phyloP scores from a whole-genome alignment of 305 asterid species.

The Fraxinus nigra region DNA sequence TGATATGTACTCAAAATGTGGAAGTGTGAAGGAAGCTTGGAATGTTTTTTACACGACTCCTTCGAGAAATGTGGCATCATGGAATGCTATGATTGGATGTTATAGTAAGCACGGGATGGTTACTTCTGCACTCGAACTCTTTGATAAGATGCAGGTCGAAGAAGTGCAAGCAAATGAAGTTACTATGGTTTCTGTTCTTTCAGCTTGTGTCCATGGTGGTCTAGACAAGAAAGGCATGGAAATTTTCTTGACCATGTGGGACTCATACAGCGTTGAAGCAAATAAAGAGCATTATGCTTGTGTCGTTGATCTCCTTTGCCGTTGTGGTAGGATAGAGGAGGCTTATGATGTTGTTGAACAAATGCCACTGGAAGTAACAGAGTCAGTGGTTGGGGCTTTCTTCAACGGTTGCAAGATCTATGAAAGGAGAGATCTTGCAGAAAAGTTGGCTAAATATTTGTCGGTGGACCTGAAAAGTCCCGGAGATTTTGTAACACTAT shows the following conservation, averaged over 20 bases:
- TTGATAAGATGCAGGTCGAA: slow-evolving; percentile 45
- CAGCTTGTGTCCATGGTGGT: slow-evolving; percentile 69
- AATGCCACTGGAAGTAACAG: slow-evolving; percentile 34
- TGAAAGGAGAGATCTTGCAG: slow-evolving; percentile 65
- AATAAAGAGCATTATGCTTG: slow-evolving; percentile 58
- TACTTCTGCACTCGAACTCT: slow-evolving; percentile 40
- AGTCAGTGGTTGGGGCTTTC: slow-evolving; percentile 59
- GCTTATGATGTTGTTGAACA: slow-evolving; percentile 26
- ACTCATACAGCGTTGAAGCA: slow-evolving; percentile 32
- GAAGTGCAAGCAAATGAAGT: slow-evolving; percentile 49
- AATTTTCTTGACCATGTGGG: slow-evolving; percentile 42
- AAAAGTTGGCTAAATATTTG: slow-evolving; percentile 36
- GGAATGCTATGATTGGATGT: slow-evolving; percentile 65
- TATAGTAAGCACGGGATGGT: slow-evolving; percentile 64
- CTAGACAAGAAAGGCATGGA: slow-evolving; percentile 52
- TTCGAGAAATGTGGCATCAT: slow-evolving; percentile 45
- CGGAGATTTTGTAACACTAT: slow-evolving; percentile 52
- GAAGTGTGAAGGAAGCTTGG: slow-evolving; percentile 43
- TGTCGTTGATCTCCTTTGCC: slow-evolving; percentile 58
- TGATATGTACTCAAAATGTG: slow-evolving; percentile 72
- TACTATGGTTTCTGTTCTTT: slow-evolving; percentile 48
- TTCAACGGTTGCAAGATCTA: slow-evolving; percentile 66
- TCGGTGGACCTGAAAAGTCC: slow-evolving; percentile 41
- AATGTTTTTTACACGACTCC: slow-evolving; percentile 34
- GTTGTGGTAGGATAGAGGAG: slow-evolving; percentile 48